Evolutionary conservation across 176 grass and related monocot species (phyloP), one percentile per base, ranked within the genome.

Genomic region (Cocos nucifera): DNA sequence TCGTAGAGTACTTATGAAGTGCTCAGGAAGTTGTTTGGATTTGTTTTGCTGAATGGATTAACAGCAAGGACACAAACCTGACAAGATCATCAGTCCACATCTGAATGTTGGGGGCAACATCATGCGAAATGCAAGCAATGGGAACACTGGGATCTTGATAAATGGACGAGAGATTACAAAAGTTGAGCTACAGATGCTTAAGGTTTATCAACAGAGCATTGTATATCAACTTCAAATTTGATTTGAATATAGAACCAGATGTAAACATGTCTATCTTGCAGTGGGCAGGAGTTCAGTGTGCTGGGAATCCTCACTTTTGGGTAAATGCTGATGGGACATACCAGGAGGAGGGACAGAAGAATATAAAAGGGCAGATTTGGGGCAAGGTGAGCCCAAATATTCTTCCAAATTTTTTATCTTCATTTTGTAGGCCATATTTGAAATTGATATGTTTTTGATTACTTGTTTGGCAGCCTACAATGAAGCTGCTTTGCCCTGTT

Each of bases 261-360:
- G 35, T 28, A 55, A 55, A 16, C 76, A 12, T 60, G 49, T 50
- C 62, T 76, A 64, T 1, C 60, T 77, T 86, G 59, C 67, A 98
- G 94, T 86, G 86, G 77, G 94, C 88, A 51, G 94, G 94, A 67
- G 94, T 98, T 63, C 88, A 98, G 22, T 98, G 94, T 81, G 94
- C 94, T 79, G 94, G 94, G 54, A 85, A 81, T 73, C 94, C 88
- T 86, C 94, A 98, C 56, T 98, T 98, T 89, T 98, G 94, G 94
- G 55, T 98, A 15, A 98, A 98, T 66, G 79, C 94, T 62, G 94
- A 98, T 81, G 94, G 94, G 39, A 89, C 85, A 25, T 98, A 92
- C 78, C 81, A 83, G 75, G 94, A 98, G 74, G 94, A 98, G 79
- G 94, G 94, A 21, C 94, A 98, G 26, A 98, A 89, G 69, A 98